Percentiles rank a stretch among this genome's conserved stretches.
These are phyloP conservation scores for Craterostigma plantagineum DNA, from an alignment of 257 asterid genomes.

Conservation along the genomic window DNA sequence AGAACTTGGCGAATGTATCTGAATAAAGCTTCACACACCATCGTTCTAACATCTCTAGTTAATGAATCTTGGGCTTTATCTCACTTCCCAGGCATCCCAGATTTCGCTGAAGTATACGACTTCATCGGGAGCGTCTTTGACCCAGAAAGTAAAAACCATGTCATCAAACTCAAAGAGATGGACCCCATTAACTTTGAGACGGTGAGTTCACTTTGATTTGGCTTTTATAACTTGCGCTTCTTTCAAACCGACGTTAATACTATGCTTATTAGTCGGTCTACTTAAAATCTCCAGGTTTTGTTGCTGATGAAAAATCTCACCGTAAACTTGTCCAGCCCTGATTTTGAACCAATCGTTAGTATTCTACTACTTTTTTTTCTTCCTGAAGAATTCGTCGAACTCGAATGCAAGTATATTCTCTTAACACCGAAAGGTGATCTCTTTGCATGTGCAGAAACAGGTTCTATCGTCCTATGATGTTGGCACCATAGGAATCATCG, in stretches of 20 bases:
- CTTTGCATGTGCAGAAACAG: too few species aligned
- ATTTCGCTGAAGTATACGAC: slow-evolving; percentile 88
- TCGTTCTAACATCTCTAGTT: too few species aligned
- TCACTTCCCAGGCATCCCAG: slow-evolving; percentile 39
- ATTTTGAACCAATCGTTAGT: slow-evolving; percentile 72
- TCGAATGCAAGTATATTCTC: too few species aligned
- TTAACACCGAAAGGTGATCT: too few species aligned
- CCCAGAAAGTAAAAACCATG: slow-evolving; percentile 58
- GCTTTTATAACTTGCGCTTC: background rate
- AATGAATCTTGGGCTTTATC: too few species aligned
- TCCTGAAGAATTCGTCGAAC: slow-evolving; percentile 18
- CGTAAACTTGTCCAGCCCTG: slow-evolving; percentile 72
- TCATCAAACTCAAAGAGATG: slow-evolving; percentile 91
- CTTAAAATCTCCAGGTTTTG: slow-evolving; percentile 65
- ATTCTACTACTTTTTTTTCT: slow-evolving; percentile 18
- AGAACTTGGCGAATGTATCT: too few species aligned
- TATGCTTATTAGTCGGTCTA: too few species aligned
- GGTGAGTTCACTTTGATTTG: slow-evolving; percentile 27
- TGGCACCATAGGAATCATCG: too few species aligned
- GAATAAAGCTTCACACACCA: too few species aligned
- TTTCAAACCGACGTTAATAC: background rate
- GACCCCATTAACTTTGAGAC: slow-evolving; percentile 92
- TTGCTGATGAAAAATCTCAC: slow-evolving; percentile 80
- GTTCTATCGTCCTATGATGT: too few species aligned
- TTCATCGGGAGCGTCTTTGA: slow-evolving; percentile 94